Percentiles rank a stretch among this genome's conserved stretches.
phyloP scores from a whole-genome alignment of 2,329 filamentous ascomycete genomes.

The Drechslerella stenobrocha region DNA sequence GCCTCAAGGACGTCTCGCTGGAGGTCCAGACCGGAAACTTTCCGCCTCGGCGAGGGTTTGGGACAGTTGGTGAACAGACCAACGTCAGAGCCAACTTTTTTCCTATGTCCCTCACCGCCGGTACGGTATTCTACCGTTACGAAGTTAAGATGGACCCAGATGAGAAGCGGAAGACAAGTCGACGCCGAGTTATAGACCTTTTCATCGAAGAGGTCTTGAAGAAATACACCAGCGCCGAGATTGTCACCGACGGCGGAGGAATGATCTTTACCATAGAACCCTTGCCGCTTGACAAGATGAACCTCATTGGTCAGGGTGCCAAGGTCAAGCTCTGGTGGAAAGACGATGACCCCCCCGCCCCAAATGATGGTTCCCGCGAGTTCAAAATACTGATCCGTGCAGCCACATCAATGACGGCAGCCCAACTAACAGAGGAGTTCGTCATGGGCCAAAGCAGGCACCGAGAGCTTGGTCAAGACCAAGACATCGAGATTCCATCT shows the following conservation, averaged over 20 bases:
- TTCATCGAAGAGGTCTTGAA: conserved; percentile 18
- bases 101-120: conserved; percentile 12
- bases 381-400: conserved; percentile 11
- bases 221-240: background rate
- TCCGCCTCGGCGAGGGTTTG: conserved; percentile 31
- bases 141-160: conserved; percentile 20
- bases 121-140: conserved; percentile 17
- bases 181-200: conserved; percentile 21
- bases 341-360: conserved; percentile 13
- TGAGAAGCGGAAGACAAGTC: conserved; percentile 8
- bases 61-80: conserved; percentile 15
- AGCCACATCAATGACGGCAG: background rate
- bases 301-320: conserved; percentile 2
- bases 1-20: background rate
- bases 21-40: conserved; percentile 11
- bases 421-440: conserved; percentile 19
- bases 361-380: conserved; percentile 3
- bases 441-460: conserved; percentile 23
- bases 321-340: conserved; percentile 26
- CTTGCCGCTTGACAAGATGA: conserved; percentile 13
- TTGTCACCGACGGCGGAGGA: conserved; percentile 29
- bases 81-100: conserved; percentile 30
- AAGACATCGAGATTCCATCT: background rate
- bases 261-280: conserved; percentile 11
- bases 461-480: conserved; percentile 7